phyloP scores from a whole-genome alignment of 148 eudicot genomes.

The Rhododendron ferrugineum region DNA sequence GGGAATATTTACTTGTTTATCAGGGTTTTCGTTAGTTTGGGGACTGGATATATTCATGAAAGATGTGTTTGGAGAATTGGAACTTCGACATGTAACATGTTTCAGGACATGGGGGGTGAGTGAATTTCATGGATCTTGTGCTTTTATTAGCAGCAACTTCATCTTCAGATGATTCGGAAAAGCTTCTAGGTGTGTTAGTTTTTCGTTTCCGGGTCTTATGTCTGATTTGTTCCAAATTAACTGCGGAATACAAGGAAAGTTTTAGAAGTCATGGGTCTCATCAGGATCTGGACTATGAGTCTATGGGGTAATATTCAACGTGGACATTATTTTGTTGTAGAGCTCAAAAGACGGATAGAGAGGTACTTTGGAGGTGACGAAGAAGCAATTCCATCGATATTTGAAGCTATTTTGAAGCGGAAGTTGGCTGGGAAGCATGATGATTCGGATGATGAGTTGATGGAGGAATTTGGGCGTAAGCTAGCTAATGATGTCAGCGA shows the following conservation, averaged over 20 bases:
- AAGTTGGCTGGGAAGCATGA: slow-evolving; percentile 49
- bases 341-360: slow-evolving; percentile 35
- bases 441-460: slow-evolving; percentile 45
- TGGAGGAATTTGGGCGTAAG: slow-evolving; percentile 28
- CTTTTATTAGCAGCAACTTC: background rate
- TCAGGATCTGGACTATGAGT: background rate
- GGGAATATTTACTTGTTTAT: background rate
- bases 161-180: background rate
- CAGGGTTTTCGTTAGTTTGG: background rate
- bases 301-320: background rate
- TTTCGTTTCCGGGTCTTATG: background rate
- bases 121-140: background rate
- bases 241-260: background rate
- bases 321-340: slow-evolving; percentile 22
- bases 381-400: slow-evolving; percentile 42
- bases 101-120: background rate
- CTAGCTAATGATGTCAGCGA: slow-evolving; percentile 1
- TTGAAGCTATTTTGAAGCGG: slow-evolving; percentile 49
- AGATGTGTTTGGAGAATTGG: background rate
- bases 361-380: slow-evolving; percentile 38
- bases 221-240: background rate
- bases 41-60: background rate
- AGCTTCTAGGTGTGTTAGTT: background rate
- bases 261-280: background rate
- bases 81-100: background rate